Base-by-base conservation (phyloP, 495 filamentous ascomycete genomes). In the Aspergillus cristatus region DNA sequence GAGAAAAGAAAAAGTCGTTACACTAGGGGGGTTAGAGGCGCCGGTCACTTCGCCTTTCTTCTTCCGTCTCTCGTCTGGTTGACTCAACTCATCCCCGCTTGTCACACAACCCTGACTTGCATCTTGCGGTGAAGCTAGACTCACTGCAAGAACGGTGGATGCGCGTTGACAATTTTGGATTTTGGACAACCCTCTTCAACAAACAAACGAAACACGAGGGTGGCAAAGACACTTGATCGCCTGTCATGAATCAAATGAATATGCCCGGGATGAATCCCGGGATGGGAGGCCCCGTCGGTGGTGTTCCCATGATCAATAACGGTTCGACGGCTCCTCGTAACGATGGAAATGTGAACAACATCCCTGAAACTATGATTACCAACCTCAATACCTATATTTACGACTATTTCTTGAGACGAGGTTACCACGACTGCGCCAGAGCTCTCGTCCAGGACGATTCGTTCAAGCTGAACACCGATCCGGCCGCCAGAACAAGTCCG, bases 301-400 rank as follows among this genome's bases (percentile, higher is more conserved):
- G 77, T 38, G 76, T 82, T 54, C 75, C 76, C 11, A 82, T 86
- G 75, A 82, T 84, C 67, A 80, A 76, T 54, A 84, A 80, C 51
- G 75, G 76, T 51, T 70, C 67, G 48, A 65, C 55, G 54, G 64
- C 62, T 50, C 65, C 57, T 58, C 68, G 61, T 50, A 65, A 54
- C 41, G 70, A 67, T 39, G 57, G 45, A 43, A 52, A 43, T 44
- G 58, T 58, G 57, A 71, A 57, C 52, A 67, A 51, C 28, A 51
- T 54, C 18, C 64, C 63, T 47, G 69, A 75, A 28, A 44, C 43
- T n/a, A 66, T 66, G 51, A 77, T 97, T 34, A 86, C 88, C 63
- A 93, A 86, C 8, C 78, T 97, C 18, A 93, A 97, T 64, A 94
- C 87, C 2, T 94, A 90, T 56, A 98, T 98, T 42, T 97, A 97